Percentiles rank a stretch among this genome's conserved stretches.
Evolutionary conservation across 2,329 filamentous ascomycete species (phyloP).

Genomic region (Thelonectria olida): DNA sequence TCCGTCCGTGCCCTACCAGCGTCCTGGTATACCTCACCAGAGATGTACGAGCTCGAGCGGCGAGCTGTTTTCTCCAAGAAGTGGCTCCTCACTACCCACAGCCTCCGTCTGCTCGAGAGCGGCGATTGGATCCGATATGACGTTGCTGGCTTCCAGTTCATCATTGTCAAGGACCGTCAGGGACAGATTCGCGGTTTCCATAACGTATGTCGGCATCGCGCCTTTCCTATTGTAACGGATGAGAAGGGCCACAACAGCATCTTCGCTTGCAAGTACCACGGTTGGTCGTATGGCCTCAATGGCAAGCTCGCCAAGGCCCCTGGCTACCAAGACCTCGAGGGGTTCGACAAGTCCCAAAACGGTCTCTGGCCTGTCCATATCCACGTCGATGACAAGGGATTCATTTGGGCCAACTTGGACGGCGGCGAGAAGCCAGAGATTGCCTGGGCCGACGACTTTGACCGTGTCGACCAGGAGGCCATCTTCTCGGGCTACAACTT

Average conservation of each 20-base stretch:
- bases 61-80: constrained; percentile 66
- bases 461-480: constrained; percentile 55
- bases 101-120: constrained; percentile 56
- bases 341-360: constrained; percentile 66
- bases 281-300: constrained; percentile 67
- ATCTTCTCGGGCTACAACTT: constrained; percentile 58
- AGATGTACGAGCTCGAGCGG: constrained; percentile 66
- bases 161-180: constrained; percentile 60
- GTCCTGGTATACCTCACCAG: constrained; percentile 61
- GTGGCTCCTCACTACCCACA: constrained; percentile 65
- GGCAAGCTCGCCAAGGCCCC: constrained; percentile 69
- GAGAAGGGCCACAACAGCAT: constrained; percentile 61
- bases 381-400: constrained; percentile 61
- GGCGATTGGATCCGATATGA: constrained; percentile 67
- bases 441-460: constrained; percentile 62
- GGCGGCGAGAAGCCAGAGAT: constrained; percentile 54
- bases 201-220: constrained; percentile 70
- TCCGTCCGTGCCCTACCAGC: constrained; percentile 53
- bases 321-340: constrained; percentile 63
- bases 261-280: constrained; percentile 69
- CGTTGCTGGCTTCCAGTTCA: constrained; percentile 64
- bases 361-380: constrained; percentile 64
- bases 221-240: constrained; percentile 65
- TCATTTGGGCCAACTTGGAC: constrained; percentile 69
- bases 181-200: constrained; percentile 67